Base-by-base conservation (phyloP, 257 asterid genomes). In the Pogostemon cablin region DNA sequence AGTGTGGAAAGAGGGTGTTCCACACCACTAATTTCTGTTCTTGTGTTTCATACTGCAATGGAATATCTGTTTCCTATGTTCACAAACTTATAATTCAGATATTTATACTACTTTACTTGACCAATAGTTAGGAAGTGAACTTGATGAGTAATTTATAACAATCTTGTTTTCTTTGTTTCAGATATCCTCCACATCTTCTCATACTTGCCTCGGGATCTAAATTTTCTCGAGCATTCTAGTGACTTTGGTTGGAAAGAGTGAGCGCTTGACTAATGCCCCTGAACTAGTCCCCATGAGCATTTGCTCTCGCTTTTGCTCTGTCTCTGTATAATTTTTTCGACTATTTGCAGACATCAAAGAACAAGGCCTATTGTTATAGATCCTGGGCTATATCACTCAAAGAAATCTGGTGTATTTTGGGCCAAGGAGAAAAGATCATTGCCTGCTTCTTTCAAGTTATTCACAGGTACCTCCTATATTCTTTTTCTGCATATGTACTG, bases 221-320 rank as follows among this genome's bases (percentile, higher is more conserved):
- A 95, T 85, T 95, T 91, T 83, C 77, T 95, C 44, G 96, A 95
- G 91, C 99, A 95, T 70, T 85, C 98, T 35, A 91, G 98, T 73
- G 86, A 84, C 69, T 76, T 95, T 75, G 99, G 99, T 80, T 95
- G 96, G 93, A 95, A 89, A 89, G 99, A 95, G 99, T 91, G 84
- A 86, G 98, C 73, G 57, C 41, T 41, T 60, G 35, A 40, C 58
- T 69, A 63, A 25, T 57, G n/a, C 62, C 63, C 25, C 77, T 67
- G 47, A 40, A 48, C 67, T 75, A 41, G 54, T 71, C 65, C 40
- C 38, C 44, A 42, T 46, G 38, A 55, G 64, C 59, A 40, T 42
- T 73, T 72, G 39, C 46, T 17, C 32, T 48, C 2, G 47, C 56
- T 54, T 72, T 48, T 54, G n/a, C 60, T 75, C 17, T 66, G 1